Percentiles rank a stretch among this genome's conserved stretches.
These are phyloP conservation scores for Populus hybrid DNA, from an alignment of 441 rosid genomes.

Conservation along the genomic window DNA sequence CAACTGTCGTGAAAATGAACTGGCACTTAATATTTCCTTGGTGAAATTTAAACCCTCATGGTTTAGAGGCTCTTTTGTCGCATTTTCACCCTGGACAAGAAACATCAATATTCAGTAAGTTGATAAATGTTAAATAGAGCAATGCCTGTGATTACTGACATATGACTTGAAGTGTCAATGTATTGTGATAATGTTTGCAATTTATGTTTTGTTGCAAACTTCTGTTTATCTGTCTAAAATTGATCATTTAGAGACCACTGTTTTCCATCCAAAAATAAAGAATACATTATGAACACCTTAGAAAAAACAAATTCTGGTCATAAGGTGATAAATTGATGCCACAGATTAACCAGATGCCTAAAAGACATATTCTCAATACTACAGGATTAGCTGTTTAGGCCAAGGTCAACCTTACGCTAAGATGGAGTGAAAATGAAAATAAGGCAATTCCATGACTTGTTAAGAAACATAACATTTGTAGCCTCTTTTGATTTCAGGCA, in stretches of 20 bases:
- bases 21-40: conserved; percentile 62
- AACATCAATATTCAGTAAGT: conserved; percentile 15
- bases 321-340: neutral
- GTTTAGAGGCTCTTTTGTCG: conserved; percentile 34
- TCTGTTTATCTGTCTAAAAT: neutral
- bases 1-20: conserved; percentile 77
- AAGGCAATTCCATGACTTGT: neutral
- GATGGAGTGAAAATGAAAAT: neutral
- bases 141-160: neutral
- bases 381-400: neutral
- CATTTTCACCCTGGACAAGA: conserved; percentile 47
- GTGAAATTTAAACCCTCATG: conserved; percentile 54
- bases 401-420: neutral
- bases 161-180: neutral
- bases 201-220: neutral
- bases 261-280: neutral
- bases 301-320: no score
- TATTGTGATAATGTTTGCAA: neutral
- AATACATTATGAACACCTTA: neutral
- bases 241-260: neutral
- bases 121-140: neutral
- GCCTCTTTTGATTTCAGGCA: neutral
- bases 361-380: neutral
- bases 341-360: neutral
- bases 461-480: neutral